Percentiles rank a stretch among this genome's conserved stretches.
Conservation (phyloP, 768 basidiomycete genomes). For the Candolleomyces eurysporus region DNA sequence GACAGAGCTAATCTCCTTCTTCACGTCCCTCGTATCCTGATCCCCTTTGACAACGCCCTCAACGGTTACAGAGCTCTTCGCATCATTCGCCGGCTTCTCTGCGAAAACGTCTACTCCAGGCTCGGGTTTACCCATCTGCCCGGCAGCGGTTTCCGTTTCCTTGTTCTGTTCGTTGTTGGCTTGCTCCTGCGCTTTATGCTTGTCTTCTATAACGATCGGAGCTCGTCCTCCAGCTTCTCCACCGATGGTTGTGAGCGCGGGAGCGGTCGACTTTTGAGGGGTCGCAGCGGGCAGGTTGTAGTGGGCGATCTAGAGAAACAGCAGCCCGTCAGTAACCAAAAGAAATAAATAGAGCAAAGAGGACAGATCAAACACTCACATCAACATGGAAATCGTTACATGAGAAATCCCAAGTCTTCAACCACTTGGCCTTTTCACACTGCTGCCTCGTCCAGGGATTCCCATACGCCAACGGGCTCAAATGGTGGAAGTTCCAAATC, state of each 20-base stretch:
- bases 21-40: conserved; percentile 19
- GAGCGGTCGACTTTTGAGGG: conserved; percentile 24
- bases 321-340: conserved; percentile 23
- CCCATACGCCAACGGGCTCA: conserved; percentile 85
- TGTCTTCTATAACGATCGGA: conserved; percentile 19
- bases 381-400: conserved; percentile 73
- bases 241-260: conserved; percentile 44
- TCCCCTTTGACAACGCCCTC: conserved; percentile 21
- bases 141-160: conserved; percentile 27
- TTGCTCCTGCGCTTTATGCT: conserved; percentile 3
- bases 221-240: conserved; percentile 53
- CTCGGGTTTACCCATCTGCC: conserved; percentile 55
- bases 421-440: conserved; percentile 77
- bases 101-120: conserved; percentile 78
- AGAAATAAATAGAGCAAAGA: conserved; percentile 36
- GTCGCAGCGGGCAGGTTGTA: conserved; percentile 44
- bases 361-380: conserved; percentile 39
- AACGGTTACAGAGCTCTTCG: not conserved
- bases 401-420: conserved; percentile 95
- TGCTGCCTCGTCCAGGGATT: conserved; percentile 82
- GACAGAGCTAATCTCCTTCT: conserved; percentile 37
- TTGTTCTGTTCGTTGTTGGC: conserved; percentile 1
- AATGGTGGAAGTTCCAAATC: conserved; percentile 73
- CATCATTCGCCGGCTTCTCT: conserved; percentile 30
- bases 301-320: conserved; percentile 48